phyloP scores from a whole-genome alignment of 768 basidiomycete genomes.

The Suillus plorans region DNA sequence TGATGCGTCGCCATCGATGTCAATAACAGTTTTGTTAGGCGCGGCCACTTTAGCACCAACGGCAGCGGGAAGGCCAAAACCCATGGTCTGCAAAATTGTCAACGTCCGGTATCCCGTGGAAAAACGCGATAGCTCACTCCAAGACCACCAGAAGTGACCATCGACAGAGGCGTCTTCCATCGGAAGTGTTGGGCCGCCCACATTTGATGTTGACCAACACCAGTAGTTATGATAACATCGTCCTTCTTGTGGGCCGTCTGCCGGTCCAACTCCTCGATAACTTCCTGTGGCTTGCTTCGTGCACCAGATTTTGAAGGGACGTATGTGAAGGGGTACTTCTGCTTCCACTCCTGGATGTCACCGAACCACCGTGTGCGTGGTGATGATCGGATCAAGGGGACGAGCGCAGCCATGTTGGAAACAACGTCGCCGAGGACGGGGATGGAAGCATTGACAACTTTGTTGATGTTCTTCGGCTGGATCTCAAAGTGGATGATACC shows the following conservation, averaged over 20 bases:
- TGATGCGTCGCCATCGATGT: slow-evolving; percentile 97
- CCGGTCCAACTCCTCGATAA: slow-evolving; percentile 86
- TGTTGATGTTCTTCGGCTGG: slow-evolving; percentile 98
- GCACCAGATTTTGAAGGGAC: slow-evolving; percentile 51
- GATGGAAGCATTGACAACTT: slow-evolving; percentile 93
- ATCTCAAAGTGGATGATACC: slow-evolving; percentile 99
- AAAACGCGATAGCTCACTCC: slow-evolving; percentile 60
- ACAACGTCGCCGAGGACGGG: slow-evolving; percentile 94
- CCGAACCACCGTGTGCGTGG: slow-evolving; percentile 80
- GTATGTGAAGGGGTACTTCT: slow-evolving; percentile 87
- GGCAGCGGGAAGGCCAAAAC: slow-evolving; percentile 91
- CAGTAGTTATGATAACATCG: slow-evolving; percentile 85
- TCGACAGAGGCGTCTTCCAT: slow-evolving; percentile 82
- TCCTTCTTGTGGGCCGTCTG: slow-evolving; percentile 82
- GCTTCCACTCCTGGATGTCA: slow-evolving; percentile 84
- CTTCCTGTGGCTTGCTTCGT: slow-evolving; percentile 94
- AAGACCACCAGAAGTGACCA: slow-evolving; percentile 94
- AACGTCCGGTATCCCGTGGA: neutral
- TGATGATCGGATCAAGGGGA: slow-evolving; percentile 68
- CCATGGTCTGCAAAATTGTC: slow-evolving; percentile 76
- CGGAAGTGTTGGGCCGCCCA: slow-evolving; percentile 96
- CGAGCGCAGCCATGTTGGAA: slow-evolving; percentile 75
- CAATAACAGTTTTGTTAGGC: slow-evolving; percentile 89
- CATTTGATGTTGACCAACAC: slow-evolving; percentile 99
- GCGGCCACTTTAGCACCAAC: slow-evolving; percentile 97